Evolutionary conservation across 1,284 basidiomycete species (phyloP), one percentile per base, ranked within the genome.

Genomic region (Cerioporus squamosus): DNA sequence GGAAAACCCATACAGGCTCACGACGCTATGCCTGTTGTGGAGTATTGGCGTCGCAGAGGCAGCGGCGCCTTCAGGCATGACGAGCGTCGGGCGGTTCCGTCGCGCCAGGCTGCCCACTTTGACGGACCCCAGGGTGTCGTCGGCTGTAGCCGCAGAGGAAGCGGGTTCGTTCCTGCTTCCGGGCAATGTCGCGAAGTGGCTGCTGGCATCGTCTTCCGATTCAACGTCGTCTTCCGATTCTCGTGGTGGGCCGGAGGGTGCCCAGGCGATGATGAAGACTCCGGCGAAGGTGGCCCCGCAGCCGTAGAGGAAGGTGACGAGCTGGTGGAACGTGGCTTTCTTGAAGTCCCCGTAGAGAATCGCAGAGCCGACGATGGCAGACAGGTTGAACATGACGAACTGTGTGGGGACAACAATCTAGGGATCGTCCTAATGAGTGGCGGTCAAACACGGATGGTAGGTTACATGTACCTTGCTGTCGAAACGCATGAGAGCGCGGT

Each of bases 261-360:
- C 79, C 81, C 85, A 89, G 10, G 90, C 86, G 58, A 92, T 88
- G 60, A 91, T 81, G 73, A 95, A 95, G 2, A 97, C 95, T 0
- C 95, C 95, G 44, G 84, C 77, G 67, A 95, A 95, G 1, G 91
- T 95, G 18, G 91, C 86, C 6, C 81, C 82, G 71, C 91, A 94
- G 44, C 91, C 91, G 70, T 94, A 94, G 26, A 93, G 66, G 73
- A 95, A 95, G n/a, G 90, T 93, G 55, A 96, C 80, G 63, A 95
- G 83, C 67, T 91, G 84, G 69, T 95, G 90, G 71, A 94, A 89
- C 14, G 83, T 82, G 14, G 91, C 86, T 59, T 83, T 85, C 61
- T 87, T 83, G 76, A 99, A 98, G 74, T 98, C 97, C 33, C 93
- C 90, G 71, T 97, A 99, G 3, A 98, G 82, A 20, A 98, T 91